Conservation (phyloP, 2,329 filamentous ascomycete species). For the Sclerotinia trifoliorum region DNA sequence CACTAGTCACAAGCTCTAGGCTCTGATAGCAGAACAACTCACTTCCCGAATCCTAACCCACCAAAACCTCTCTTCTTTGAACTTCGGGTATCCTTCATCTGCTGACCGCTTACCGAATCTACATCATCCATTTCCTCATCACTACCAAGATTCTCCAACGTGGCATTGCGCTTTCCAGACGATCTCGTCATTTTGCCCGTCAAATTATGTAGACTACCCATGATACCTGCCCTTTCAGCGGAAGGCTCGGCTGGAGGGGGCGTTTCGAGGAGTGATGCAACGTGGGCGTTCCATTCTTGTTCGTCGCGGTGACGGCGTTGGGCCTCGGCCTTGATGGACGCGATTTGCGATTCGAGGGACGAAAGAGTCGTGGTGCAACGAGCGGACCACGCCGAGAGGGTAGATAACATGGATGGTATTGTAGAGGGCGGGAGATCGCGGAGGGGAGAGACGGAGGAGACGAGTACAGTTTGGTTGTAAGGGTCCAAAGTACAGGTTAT, state of each 20-base stretch:
- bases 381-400: constrained; percentile 72
- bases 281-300: constrained; percentile 35
- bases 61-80: constrained; percentile 50
- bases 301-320: constrained; percentile 48
- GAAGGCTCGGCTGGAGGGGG: background rate
- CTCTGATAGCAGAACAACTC: constrained; percentile 7
- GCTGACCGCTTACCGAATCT: constrained; percentile 43
- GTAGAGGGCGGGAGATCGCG: constrained; percentile 78
- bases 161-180: constrained; percentile 1
- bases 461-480: constrained; percentile 67
- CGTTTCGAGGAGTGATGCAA: constrained; percentile 37
- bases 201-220: background rate
- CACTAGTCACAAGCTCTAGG: constrained; percentile 4
- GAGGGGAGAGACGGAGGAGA: constrained; percentile 78
- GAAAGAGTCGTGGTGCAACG: constrained; percentile 72
- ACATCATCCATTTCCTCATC: constrained; percentile 35
- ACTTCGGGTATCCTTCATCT: constrained; percentile 51
- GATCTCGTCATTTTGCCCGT: constrained; percentile 14
- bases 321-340: constrained; percentile 60
- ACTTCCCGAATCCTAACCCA: constrained; percentile 24
- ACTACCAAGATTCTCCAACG: constrained; percentile 48
- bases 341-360: constrained; percentile 75
- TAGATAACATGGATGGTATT: constrained; percentile 64
- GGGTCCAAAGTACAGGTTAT: constrained; percentile 82
- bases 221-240: background rate